Evolutionary conservation across 768 basidiomycete species (phyloP).

Genomic region (Leccinum arenicola): DNA sequence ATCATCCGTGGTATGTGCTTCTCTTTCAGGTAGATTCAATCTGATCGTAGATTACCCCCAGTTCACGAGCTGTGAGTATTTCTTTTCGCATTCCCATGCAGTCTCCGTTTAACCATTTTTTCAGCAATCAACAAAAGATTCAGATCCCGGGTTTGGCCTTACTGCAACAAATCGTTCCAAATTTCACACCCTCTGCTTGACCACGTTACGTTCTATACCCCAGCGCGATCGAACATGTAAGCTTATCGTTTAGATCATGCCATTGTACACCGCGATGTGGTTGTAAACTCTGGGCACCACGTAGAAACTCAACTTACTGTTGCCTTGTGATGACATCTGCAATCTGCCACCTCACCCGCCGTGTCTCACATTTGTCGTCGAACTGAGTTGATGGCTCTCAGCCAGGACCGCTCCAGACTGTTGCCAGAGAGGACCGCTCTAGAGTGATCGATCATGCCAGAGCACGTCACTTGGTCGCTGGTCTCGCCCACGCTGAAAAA

Average conservation of each 20-base stretch:
- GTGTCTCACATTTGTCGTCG: not conserved
- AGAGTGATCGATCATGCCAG: not conserved
- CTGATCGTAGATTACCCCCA: slow-evolving; percentile 22
- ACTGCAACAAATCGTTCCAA: slow-evolving; percentile 21
- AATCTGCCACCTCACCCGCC: not conserved
- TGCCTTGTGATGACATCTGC: not conserved
- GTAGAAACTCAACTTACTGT: not conserved
- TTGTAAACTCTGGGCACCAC: not conserved
- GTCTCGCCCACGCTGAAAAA: not conserved
- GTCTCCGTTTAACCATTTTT: not conserved
- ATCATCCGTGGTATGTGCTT: slow-evolving; percentile 67
- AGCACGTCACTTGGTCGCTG: too few relatives aligned
- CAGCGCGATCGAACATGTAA: not conserved
- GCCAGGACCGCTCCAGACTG: too few relatives aligned
- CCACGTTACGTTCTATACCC: not conserved
- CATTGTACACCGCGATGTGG: not conserved
- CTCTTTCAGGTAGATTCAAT: not conserved
- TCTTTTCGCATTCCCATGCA: not conserved
- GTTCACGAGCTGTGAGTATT: slow-evolving; percentile 58
- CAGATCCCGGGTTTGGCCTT: slow-evolving; percentile 27
- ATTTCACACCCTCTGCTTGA: slow-evolving; percentile 18
- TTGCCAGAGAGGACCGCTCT: not conserved
- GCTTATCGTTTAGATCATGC: not conserved
- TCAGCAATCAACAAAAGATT: slow-evolving; percentile 26
- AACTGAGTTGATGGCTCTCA: too few relatives aligned